Conservation (phyloP, 2,329 filamentous ascomycete species). For the Cladophialophora bantiana region DNA sequence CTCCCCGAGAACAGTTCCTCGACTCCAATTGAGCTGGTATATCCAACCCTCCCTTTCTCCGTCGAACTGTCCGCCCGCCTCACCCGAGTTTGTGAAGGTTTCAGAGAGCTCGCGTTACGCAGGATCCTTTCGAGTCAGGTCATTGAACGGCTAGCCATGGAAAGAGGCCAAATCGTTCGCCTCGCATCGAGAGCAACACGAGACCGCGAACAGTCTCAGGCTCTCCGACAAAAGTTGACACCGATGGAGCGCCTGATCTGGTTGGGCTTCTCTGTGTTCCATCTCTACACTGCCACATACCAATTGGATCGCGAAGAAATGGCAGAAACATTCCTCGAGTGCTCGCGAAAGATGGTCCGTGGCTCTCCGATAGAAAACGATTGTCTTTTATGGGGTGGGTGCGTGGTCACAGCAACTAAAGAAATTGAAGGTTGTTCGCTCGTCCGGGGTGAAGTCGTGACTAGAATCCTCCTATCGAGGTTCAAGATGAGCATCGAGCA, state of each 20-base stretch:
- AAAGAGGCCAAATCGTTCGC: slow-evolving; percentile 30
- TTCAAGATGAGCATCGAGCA: slow-evolving; percentile 18
- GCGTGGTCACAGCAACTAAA: slow-evolving; percentile 25
- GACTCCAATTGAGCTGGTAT: slow-evolving; percentile 45
- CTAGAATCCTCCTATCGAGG: slow-evolving; percentile 7
- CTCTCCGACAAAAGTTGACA: slow-evolving; percentile 14
- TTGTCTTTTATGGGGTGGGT: slow-evolving; percentile 30
- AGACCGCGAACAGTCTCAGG: slow-evolving; percentile 20
- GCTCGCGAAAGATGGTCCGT: slow-evolving; percentile 14
- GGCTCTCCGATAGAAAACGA: slow-evolving; percentile 20
- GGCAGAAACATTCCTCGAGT: slow-evolving; percentile 27
- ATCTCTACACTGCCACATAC: slow-evolving; percentile 29
- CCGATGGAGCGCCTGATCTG: slow-evolving; percentile 29
- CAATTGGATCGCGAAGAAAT: slow-evolving; percentile 20
- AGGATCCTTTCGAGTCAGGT: slow-evolving; percentile 29
- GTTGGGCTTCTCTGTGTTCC: slow-evolving; percentile 27
- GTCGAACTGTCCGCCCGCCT: slow-evolving; percentile 27
- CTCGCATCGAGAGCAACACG: slow-evolving; percentile 26
- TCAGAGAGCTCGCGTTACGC: slow-evolving; percentile 33
- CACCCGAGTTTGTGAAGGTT: slow-evolving; percentile 30
- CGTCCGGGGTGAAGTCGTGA: slow-evolving; percentile 7
- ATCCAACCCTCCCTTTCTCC: slow-evolving; percentile 40
- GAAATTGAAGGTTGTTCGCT: slow-evolving; percentile 19
- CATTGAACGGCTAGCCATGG: slow-evolving; percentile 27
- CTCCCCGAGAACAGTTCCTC: neutral